Evolutionary conservation across 805 yeast species (phyloP), one percentile per base, ranked within the genome.

Genomic region (Ogataea nakhonphanomensis): DNA sequence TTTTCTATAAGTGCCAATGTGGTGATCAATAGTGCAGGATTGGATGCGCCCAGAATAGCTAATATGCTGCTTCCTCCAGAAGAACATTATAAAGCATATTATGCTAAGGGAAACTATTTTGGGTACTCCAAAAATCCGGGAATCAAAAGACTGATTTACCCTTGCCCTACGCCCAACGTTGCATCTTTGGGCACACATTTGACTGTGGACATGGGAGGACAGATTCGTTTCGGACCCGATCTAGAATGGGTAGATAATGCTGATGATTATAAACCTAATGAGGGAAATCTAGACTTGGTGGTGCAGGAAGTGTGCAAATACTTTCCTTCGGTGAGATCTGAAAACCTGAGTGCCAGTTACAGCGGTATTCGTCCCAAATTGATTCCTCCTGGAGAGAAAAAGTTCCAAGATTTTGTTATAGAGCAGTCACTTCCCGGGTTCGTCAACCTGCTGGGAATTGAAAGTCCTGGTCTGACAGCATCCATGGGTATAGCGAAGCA

Each of bases 161-260:
- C 96, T 1, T 82, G 87, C 41, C 87, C 88, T 1, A 79, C 81
- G n/a, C 73, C 73, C 6, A 74, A 77, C 37, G 74, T 79, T 0
- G 71, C 84, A n/a, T 84, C 95, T 0, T 66, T 90, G 41, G 97
- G 97, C 0, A 85, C 93, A 0, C 97, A 89, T 65, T 64, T 90
- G 46, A 89, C 97, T 0, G 65, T 90, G 23, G 95, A 86, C 53
- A 62, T 89, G 39, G 89, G 84, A 3, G 93, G 95, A 0, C 81
- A 80, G 49, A 63, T 89, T 21, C 73, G 76, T 48, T 89, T 89
- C 58, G 97, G 97, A 0, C 96, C 96, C 0, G 96, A 90, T 57
- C 61, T 87, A 29, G 93, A 88, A 59, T 88, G 95, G 86, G 77
- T 84, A 2, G 74, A 71, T 5, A 33, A 64, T 49, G 66, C 69